Evolutionary conservation across 1,139 yeast species (phyloP), one percentile per base, ranked within the genome.

Genomic region (Blastobotrys indianensis): DNA sequence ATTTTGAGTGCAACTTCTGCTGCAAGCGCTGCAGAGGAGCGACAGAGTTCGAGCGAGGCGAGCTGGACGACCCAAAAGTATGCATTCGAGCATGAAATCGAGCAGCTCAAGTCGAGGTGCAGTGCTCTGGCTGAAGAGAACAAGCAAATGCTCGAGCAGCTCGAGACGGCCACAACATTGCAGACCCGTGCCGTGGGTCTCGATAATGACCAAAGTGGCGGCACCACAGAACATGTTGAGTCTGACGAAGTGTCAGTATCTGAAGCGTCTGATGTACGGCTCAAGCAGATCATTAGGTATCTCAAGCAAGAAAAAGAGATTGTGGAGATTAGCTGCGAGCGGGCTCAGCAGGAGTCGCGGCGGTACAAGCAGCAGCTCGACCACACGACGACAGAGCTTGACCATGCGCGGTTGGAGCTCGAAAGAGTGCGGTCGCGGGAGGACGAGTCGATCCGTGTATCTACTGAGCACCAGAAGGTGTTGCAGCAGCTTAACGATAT

Each of bases 291-390:
- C 32, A 67, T 87, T 35, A 64, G 73, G 7, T 80, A 76, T 56
- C 69, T 87, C 49, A 81, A 90, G 42, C 80, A 84, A 52, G 95
- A 86, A 56, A 85, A 84, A 60, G 95, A 87, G 52, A 71, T 80
- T 4, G 73, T 81, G 1, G 85, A 81, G 47, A 75, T 80, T 15
- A 83, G 80, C 55, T 68, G 77, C 25, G 73, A 74, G 9, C 67
- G 73, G 23, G 65, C 74, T 23, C 60, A 62, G 12, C 78, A 76
- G 51, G 87, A 81, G 55, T 68, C 69, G 42, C 67, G 68, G 42
- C 66, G 74, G 32, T 64, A 78, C 35, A 69, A 73, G 51, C 68
- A 64, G 45, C 63, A 60, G 32, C 58, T 67, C 8, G 62, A 59
- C 23, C 65, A 62, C 41, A 54, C 65, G 3, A 46, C 45, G 1